These are phyloP conservation scores for Agaricus blazei DNA, from an alignment of 768 basidiomycete species.

Conservation along the genomic window DNA sequence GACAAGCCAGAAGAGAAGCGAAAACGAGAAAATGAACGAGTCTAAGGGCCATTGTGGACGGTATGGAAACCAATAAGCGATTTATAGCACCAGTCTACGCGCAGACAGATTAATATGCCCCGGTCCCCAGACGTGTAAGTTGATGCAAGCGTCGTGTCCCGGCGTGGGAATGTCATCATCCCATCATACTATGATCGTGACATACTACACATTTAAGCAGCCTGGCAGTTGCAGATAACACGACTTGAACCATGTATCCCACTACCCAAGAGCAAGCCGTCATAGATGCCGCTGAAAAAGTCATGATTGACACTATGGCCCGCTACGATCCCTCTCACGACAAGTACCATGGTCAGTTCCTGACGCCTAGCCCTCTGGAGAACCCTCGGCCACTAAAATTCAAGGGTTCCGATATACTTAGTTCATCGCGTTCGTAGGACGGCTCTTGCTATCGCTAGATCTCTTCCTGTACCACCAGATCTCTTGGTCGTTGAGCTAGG, in stretches of 20 bases:
- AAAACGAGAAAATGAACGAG: conserved; percentile 22
- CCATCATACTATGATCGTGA: neutral
- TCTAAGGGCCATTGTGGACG: conserved; percentile 21
- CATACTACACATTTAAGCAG: neutral
- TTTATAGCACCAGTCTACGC: neutral
- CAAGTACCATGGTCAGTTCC: conserved; percentile 60
- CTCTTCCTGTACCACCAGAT: conserved; percentile 49
- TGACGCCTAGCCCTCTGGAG: neutral
- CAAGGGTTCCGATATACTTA: conserved; percentile 22
- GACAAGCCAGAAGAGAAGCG: conserved; percentile 39
- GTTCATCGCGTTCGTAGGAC: conserved; percentile 81
- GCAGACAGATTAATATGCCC: neutral
- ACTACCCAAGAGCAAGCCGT: conserved; percentile 43
- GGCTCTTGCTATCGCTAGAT: conserved; percentile 61
- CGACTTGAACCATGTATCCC: conserved; percentile 38
- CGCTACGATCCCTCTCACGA: conserved; percentile 82
- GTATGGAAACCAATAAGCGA: neutral
- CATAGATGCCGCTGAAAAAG: conserved; percentile 54
- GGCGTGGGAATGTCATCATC: neutral
- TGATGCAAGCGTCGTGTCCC: too few species aligned
- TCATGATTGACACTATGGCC: conserved; percentile 72
- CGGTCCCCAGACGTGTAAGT: too few species aligned
- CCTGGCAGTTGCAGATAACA: neutral
- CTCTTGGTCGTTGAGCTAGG: conserved; percentile 73
- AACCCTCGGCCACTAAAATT: conserved; percentile 2